Base-by-base conservation (phyloP, 1,139 yeast genomes). In the Debaryomyces psychrophilus region DNA sequence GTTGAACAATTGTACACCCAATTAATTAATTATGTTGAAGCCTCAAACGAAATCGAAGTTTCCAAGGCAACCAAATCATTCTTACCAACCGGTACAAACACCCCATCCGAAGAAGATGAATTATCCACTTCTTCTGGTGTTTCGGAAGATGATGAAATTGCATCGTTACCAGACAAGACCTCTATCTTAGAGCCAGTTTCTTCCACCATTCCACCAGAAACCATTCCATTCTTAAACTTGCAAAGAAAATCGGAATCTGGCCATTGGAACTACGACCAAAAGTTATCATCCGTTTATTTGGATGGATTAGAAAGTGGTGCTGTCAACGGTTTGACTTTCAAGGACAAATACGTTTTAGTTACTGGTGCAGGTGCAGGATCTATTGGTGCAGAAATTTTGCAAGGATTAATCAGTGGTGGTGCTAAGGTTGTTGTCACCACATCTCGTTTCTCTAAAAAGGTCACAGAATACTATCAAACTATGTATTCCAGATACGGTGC, bases 361-460 rank as follows among this genome's bases (percentile, higher is more conserved):
- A 93, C 99, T 45, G 99, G 99, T 77, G 98, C 98, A 44, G 99
- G 99, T 77, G 93, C 90, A 45, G 99, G 98, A 44, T 93, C 99
- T 44, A 93, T 93, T 67, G 99, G 98, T 73, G 97, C 97, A 51
- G 97, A 93, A 71, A 83, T 93, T 57, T 79, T 93, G 67, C 96
- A 89, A 76, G 99, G 99, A 55, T 79, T 93, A 67, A 77, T 93
- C 48, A 85, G 95, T 65, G 99, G 99, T 74, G 99, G 99, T 78
- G 98, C 99, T 48, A 89, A 88, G 70, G 97, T 92, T 59, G 77
- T 93, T 65, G 97, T 93, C 48, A 93, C 99, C 40, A 93, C 99
- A 45, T 90, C 97, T 28, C 83, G 97, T 69, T 93, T 87, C 81
- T 88, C 96, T 56, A 89, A 89, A 76, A 82, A 86, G 69, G 96